These are phyloP conservation scores for Wolfiporia cocos DNA, from an alignment of 1,284 basidiomycete species.

Conservation along the genomic window DNA sequence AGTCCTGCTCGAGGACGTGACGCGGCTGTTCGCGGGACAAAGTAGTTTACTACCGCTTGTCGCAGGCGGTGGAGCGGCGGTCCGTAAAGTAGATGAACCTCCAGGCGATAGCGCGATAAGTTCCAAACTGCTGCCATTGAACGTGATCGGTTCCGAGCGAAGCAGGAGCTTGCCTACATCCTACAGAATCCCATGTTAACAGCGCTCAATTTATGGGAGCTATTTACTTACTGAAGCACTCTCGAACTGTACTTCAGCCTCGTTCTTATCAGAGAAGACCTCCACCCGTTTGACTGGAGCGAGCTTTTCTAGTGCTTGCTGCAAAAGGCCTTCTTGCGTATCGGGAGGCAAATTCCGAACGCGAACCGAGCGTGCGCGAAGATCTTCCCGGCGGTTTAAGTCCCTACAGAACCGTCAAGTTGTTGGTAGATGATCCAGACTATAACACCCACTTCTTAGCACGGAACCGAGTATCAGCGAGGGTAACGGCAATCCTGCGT, in stretches of 20 bases:
- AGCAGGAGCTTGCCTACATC: conserved; percentile 77
- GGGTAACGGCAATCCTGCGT: conserved; percentile 77
- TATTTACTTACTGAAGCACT: conserved; percentile 55
- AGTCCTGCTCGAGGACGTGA: conserved; percentile 67
- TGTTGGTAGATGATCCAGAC: neutral
- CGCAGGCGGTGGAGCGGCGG: conserved; percentile 33
- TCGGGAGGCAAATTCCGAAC: conserved; percentile 68
- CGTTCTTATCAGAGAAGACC: conserved; percentile 56
- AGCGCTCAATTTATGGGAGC: neutral
- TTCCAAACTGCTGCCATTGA: conserved; percentile 50
- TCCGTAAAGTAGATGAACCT: conserved; percentile 21
- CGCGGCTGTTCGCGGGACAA: conserved; percentile 57
- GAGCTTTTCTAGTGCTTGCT: conserved; percentile 82
- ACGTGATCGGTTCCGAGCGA: conserved; percentile 59
- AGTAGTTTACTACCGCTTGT: conserved; percentile 44
- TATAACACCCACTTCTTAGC: conserved; percentile 36
- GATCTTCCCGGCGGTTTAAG: conserved; percentile 48
- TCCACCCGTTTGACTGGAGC: conserved; percentile 71
- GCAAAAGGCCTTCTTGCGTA: conserved; percentile 82
- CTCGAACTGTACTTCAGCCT: conserved; percentile 77
- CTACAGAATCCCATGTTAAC: conserved; percentile 31
- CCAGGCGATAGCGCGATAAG: conserved; percentile 47
- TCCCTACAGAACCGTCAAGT: conserved; percentile 6
- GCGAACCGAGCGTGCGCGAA: conserved; percentile 64
- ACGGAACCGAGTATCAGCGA: conserved; percentile 69